Evolutionary conservation across 805 yeast genomes (phyloP).

Genomic region (Ogataea parapolymorpha): DNA sequence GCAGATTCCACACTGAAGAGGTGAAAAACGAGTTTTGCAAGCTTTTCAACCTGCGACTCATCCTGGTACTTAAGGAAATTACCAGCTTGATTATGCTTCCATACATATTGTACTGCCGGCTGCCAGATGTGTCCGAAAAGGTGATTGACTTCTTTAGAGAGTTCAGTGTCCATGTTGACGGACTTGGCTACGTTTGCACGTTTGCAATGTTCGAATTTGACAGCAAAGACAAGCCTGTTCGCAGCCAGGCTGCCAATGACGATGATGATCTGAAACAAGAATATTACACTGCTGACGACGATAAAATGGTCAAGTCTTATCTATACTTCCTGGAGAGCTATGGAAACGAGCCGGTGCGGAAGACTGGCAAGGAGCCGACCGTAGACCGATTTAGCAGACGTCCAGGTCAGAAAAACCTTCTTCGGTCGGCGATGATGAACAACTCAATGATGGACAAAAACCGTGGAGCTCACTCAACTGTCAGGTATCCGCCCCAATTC

Average conservation of each 20-base stretch:
- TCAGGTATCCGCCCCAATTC: slow-evolving; percentile 24
- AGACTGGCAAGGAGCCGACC: background rate
- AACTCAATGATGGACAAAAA: slow-evolving; percentile 17
- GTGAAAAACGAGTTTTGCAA: slow-evolving; percentile 82
- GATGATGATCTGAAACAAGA: slow-evolving; percentile 35
- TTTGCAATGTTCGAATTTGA: slow-evolving; percentile 90
- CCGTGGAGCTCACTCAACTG: slow-evolving; percentile 10
- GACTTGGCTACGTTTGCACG: slow-evolving; percentile 90
- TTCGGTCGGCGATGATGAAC: slow-evolving; percentile 25
- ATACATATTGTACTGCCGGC: slow-evolving; percentile 78
- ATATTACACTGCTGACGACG: slow-evolving; percentile 57
- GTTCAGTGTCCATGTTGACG: slow-evolving; percentile 86
- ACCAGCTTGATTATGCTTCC: slow-evolving; percentile 83
- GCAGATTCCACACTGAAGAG: slow-evolving; percentile 74
- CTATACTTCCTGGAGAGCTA: slow-evolving; percentile 84
- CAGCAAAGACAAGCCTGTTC: slow-evolving; percentile 37
- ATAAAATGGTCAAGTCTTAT: slow-evolving; percentile 89
- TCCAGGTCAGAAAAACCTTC: slow-evolving; percentile 8
- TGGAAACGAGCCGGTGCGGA: slow-evolving; percentile 42
- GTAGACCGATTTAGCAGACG: background rate
- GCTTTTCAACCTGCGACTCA: slow-evolving; percentile 69
- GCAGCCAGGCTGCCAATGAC: slow-evolving; percentile 12
- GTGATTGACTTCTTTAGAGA: slow-evolving; percentile 91
- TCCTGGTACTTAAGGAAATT: slow-evolving; percentile 71
- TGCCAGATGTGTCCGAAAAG: slow-evolving; percentile 68